Base-by-base conservation (phyloP, 2,329 filamentous ascomycete species). In the Botrytis sinoallii region DNA sequence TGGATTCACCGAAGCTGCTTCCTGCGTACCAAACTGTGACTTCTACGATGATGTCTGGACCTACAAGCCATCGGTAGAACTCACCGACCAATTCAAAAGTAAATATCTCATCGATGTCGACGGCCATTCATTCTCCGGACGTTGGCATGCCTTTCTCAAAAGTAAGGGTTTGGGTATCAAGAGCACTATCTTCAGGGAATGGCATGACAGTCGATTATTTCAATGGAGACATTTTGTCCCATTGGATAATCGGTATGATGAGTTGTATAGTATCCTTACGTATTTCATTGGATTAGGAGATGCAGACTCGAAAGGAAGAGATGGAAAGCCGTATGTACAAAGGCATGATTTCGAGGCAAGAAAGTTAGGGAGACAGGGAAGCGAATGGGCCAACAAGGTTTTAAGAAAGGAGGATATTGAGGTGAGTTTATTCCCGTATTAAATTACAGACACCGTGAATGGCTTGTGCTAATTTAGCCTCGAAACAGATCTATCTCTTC, bases 151-250 rank as follows among this genome's bases (percentile, higher is more conserved):
- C 0, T 94, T 95, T 80, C 83, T 95, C 38, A 85, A 88, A 48
- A 92, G 89, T 44, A 92, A 89, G 3, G 90, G 88, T 25, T 81
- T 95, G 14, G 91, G 91, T 0, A 88, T 96, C 83, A 96, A 95
- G 83, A 89, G 91, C 9, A 94, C 93, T 0, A 84, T 95, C 35
- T 96, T 91, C 83, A 86, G 88, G 32, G 93, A 96, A 81, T 96
- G 93, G 93, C 93, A 95, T 79, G 92, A 95, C 80, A 88, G 87
- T 63, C 86, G 93, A 4, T 84, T 95, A 1, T 84, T 93, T 3
- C 86, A 92, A 0, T 96, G 93, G 93, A 89, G 89, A 78, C 93
- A 96, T 82, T 95, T 93, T 78, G 90, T 94, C 2, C 93, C 93
- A 25, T 90, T 95, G 87, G 91, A 94, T 80, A 92, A 88, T 79